Evolutionary conservation across 1,139 yeast genomes (phyloP), one percentile per base, ranked within the genome.

Genomic region (Taiozyma onychis): DNA sequence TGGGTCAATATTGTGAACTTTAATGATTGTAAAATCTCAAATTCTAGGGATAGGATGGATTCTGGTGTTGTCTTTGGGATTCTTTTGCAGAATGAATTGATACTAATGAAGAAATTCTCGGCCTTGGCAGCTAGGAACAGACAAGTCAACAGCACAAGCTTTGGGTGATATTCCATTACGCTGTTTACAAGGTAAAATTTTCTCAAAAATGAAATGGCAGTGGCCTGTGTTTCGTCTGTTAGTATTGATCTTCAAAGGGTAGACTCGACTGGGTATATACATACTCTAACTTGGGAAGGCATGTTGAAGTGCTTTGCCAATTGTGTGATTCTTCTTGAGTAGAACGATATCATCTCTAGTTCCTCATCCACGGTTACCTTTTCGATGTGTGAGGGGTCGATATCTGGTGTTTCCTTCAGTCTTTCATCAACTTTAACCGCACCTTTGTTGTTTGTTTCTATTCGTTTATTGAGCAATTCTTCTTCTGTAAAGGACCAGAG

Each of bases 121-220:
- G 93, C 82, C 67, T 93, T 93, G 44, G 97, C 91, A 3, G 98
- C 97, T 42, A 93, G 72, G 65, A 91, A 93, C 14, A 93, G 79
- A 56, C 97, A 86, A 0, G 99, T 90, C 56, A 83, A 82, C 62
- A 93, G 74, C 41, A 93, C 76, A 56, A 83, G 79, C 62, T 88
- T 88, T 11, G 99, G 99, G 59, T 88, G 93, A 62, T 78, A 80
- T 57, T 88, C 89, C 89, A 89, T 82, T 34, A 87, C 91, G 26
- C 93, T 83, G 62, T 88, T 81, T 30, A 76, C 76, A 43, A 93
- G 73, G 64, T 85, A 95, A 66, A 93, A 95, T 64, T 85, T 83
- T 62, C 84, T 81, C 64, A 95, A 80, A 63, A 86, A 93, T 14
- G 89, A 77, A 3, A 89, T 80, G 0, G 98, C 96, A 0, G 98